Evolutionary conservation across 108 stramenopile genomes (phyloP).

Genomic region (Hondaea fermentalgiana): DNA sequence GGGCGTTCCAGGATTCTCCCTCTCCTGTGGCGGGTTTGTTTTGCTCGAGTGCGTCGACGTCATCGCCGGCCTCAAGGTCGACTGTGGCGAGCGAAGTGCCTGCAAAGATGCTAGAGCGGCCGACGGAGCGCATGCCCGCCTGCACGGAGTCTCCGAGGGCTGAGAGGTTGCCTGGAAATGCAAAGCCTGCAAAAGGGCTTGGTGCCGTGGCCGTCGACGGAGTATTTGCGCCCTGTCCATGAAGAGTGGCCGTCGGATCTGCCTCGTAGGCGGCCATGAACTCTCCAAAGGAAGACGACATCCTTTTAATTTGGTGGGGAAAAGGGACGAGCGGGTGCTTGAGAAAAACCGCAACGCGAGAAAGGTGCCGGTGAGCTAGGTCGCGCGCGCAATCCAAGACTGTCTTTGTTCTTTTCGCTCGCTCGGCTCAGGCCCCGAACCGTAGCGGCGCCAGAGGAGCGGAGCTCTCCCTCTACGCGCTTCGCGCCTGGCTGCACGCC

Average conservation of each 20-base stretch:
- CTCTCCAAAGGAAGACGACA: background rate
- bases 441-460: too few species aligned
- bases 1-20: background rate
- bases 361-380: too few species aligned
- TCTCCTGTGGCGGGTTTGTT: background rate
- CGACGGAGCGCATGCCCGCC: background rate
- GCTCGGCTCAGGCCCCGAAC: too few species aligned
- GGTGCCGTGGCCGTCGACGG: background rate
- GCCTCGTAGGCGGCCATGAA: background rate
- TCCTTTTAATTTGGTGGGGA: too few species aligned
- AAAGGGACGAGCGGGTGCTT: too few species aligned
- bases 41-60: background rate
- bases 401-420: too few species aligned
- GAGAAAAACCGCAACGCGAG: too few species aligned
- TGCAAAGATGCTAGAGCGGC: background rate
- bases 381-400: too few species aligned
- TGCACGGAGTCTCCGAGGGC: background rate
- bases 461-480: too few species aligned
- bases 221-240: background rate
- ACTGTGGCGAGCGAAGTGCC: background rate
- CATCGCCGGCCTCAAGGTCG: background rate
- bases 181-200: background rate
- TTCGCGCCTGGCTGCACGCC: too few species aligned
- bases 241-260: background rate
- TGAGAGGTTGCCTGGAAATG: background rate